Percentiles rank a stretch among this genome's conserved stretches.
Conservation (phyloP, 345 rosid genomes). For the Diplotaxis tenuifolia region DNA sequence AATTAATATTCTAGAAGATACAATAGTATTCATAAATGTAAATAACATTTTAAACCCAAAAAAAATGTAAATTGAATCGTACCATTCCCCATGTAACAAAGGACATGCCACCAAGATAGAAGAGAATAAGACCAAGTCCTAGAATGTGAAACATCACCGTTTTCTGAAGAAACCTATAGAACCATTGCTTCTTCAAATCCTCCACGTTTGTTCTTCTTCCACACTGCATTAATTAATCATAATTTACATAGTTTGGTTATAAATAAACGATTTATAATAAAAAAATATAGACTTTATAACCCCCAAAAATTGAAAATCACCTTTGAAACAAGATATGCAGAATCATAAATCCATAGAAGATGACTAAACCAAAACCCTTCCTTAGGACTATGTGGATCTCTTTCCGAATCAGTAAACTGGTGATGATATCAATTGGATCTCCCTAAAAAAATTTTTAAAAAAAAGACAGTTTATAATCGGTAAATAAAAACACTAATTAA, state of each 20-base stretch:
- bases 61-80: slow-evolving; percentile 16
- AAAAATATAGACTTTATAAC: not conserved
- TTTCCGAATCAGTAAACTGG: slow-evolving; percentile 73
- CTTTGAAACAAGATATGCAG: slow-evolving; percentile 46
- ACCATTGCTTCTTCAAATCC: slow-evolving; percentile 80
- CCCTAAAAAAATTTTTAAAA: slow-evolving; percentile 25
- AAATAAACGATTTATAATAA: not conserved
- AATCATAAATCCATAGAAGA: slow-evolving; percentile 79
- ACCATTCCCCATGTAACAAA: slow-evolving; percentile 96
- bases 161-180: slow-evolving; percentile 58
- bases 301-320: slow-evolving; percentile 29
- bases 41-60: not conserved
- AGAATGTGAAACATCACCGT: slow-evolving; percentile 67
- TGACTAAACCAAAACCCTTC: slow-evolving; percentile 98
- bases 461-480: not conserved
- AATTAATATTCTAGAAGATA: not conserved
- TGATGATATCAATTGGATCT: slow-evolving; percentile 82
- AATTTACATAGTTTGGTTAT: not conserved
- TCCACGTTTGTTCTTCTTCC: slow-evolving; percentile 77
- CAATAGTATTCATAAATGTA: not conserved
- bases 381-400: slow-evolving; percentile 89
- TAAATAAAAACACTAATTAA: not conserved
- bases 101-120: slow-evolving; percentile 68
- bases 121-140: slow-evolving; percentile 58
- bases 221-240: slow-evolving; percentile 43